These are phyloP conservation scores for Hypoxylon fuscum DNA, from an alignment of 495 filamentous ascomycete genomes.

Conservation along the genomic window DNA sequence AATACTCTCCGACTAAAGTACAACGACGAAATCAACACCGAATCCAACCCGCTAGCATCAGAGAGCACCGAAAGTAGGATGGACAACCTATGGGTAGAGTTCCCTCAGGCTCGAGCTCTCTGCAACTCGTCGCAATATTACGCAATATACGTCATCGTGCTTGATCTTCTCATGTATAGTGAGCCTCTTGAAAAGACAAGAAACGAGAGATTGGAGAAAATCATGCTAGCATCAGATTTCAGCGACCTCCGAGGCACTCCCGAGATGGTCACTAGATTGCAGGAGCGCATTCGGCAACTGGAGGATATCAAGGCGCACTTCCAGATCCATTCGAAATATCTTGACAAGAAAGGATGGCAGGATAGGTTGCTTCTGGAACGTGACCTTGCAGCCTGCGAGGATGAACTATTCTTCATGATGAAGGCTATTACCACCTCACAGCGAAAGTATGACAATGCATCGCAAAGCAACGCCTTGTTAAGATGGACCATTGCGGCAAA, in stretches of 20 bases:
- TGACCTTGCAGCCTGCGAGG: conserved; percentile 88
- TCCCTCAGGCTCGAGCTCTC: conserved; percentile 88
- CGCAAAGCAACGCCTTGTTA: conserved; percentile 76
- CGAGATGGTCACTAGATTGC: conserved; percentile 89
- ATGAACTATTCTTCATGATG: conserved; percentile 99
- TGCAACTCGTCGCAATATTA: conserved; percentile 98
- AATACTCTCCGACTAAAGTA: conserved; percentile 97
- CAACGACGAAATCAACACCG: conserved; percentile 86
- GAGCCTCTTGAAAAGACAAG: conserved; percentile 96
- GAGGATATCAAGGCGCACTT: conserved; percentile 98
- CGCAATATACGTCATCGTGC: conserved; percentile 94
- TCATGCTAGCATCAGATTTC: conserved; percentile 99
- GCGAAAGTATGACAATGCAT: conserved; percentile 77
- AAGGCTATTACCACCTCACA: conserved; percentile 98
- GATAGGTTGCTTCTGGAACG: conserved; percentile 86
- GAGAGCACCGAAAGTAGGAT: conserved; percentile 78
- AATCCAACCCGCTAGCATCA: conserved; percentile 49
- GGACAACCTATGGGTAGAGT: conserved; percentile 96
- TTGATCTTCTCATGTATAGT: conserved; percentile 92
- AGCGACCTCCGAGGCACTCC: conserved; percentile 94
- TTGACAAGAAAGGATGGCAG: conserved; percentile 92
- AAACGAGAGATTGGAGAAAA: conserved; percentile 92
- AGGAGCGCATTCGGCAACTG: conserved; percentile 90
- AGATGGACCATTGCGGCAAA: conserved; percentile 89
- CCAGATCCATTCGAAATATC: conserved; percentile 85